A percentile compares a stretch with the other conserved stretches of the same genome.
Evolutionary conservation across 2,329 filamentous ascomycete genomes (phyloP).

Genomic region (Colletotrichum horii): DNA sequence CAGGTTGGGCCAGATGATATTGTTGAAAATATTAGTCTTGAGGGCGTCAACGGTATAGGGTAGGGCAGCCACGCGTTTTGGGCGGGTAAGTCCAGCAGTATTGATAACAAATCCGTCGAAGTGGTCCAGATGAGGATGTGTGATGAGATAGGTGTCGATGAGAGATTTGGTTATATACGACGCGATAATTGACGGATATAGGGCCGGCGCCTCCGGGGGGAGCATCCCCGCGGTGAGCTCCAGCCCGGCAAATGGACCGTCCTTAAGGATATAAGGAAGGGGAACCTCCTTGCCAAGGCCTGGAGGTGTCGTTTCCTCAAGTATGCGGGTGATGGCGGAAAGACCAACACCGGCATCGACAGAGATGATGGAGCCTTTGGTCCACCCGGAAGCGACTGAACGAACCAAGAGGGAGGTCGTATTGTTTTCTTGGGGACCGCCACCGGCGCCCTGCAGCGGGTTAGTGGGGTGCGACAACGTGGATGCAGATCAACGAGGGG

Average conservation of each 20-base stretch:
- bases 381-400: conserved; percentile 79
- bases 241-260: conserved; percentile 82
- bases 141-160: conserved; percentile 89
- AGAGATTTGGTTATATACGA: conserved; percentile 79
- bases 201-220: conserved; percentile 57
- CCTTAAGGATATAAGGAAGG: conserved; percentile 60
- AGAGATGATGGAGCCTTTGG: conserved; percentile 82
- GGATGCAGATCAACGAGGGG: neutral
- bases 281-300: conserved; percentile 39
- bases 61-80: conserved; percentile 85
- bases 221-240: conserved; percentile 57
- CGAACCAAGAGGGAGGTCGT: conserved; percentile 89
- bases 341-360: conserved; percentile 94
- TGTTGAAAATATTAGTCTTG: conserved; percentile 96
- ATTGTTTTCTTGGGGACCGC: conserved; percentile 88
- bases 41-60: conserved; percentile 90
- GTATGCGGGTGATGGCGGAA: conserved; percentile 79
- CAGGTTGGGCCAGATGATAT: conserved; percentile 96
- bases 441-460: conserved; percentile 75
- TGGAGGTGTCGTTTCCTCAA: conserved; percentile 60
- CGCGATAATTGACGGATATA: conserved; percentile 68
- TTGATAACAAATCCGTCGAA: conserved; percentile 92
- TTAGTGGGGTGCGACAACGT: neutral
- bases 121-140: conserved; percentile 96
- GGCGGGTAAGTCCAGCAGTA: conserved; percentile 81